phyloP scores from a whole-genome alignment of 1,284 basidiomycete genomes.

The Malassezia arunalokei region DNA sequence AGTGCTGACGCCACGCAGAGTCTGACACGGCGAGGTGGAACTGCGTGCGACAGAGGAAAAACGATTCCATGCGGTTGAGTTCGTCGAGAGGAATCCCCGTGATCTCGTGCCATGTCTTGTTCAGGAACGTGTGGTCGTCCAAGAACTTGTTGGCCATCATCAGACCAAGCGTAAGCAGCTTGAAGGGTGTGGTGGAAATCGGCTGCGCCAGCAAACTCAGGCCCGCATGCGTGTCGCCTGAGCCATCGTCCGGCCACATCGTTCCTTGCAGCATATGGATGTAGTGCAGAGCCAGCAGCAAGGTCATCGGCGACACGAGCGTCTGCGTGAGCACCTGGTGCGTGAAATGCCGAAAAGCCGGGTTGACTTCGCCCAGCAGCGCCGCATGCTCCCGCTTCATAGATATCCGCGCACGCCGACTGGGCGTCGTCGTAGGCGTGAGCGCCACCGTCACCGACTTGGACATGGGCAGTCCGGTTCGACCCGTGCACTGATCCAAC shows the following conservation, averaged over 20 bases:
- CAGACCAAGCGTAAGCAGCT: conserved; percentile 40
- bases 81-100: conserved; percentile 41
- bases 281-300: conserved; percentile 36
- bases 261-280: conserved; percentile 26
- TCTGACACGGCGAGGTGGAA: conserved; percentile 37
- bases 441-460: background rate
- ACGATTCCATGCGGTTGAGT: conserved; percentile 41
- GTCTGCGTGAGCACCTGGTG: conserved; percentile 44
- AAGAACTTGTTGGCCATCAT: conserved; percentile 46
- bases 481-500: background rate
- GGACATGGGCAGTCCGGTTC: no score
- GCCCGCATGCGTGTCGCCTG: conserved; percentile 21
- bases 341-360: conserved; percentile 39
- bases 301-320: conserved; percentile 36
- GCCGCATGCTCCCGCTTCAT: conserved; percentile 5
- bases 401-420: conserved; percentile 19
- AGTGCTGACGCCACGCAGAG: conserved; percentile 25
- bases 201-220: conserved; percentile 37
- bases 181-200: conserved; percentile 41
- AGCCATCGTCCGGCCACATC: conserved; percentile 15
- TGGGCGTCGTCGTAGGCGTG: conserved; percentile 13
- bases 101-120: conserved; percentile 46
- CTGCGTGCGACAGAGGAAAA: conserved; percentile 36
- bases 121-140: conserved; percentile 46
- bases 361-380: conserved; percentile 27